Evolutionary conservation across 768 basidiomycete species (phyloP), one percentile per base, ranked within the genome.

Genomic region (Pleurotus giganteus): DNA sequence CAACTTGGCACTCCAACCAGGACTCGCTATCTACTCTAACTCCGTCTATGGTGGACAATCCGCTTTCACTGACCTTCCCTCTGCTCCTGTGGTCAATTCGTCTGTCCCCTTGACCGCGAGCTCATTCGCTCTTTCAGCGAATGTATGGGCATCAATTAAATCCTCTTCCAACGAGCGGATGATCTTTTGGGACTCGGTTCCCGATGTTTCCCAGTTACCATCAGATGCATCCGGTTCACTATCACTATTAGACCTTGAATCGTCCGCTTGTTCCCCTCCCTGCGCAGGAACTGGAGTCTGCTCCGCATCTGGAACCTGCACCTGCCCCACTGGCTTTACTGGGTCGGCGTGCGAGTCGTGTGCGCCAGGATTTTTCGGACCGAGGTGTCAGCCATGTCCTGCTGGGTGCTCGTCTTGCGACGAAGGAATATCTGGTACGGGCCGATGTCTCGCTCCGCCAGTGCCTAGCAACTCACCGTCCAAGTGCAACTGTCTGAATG

Each of bases 331-430:
- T 2, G 89, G 89, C 0, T 95, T 94, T 66, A 83, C 78, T 0
- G 93, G 93, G 3, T 66, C 84, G 4, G 84, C 86, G 0, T 96
- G 94, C 70, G 91, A 94, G 65, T 72, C 82, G 0, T 96, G 93
- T 60, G 75, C 82, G 1, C 29, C 76, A 4, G 89, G 89, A 0
- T 87, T 87, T 68, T 96, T 89, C 62, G 93, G 93, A 0, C 75
- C 85, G 0, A 74, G 68, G 0, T 95, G 93, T 64, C 71, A 82
- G 52, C 65, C 84, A 4, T 94, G 91, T 61, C 86, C 90, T 1
- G 67, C 74, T 0, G 83, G 81, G 4, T 94, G 93, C 67, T 63
- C 73, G 0, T 68, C 77, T 2, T 95, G 93, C 65, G 88, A 92
- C 59, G 84, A 90, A 15, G 92, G 93, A 4, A 84, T 89, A 37